Evolutionary conservation across 768 basidiomycete genomes (phyloP), one percentile per base, ranked within the genome.

Genomic region (Phanerodontia chrysosporium): DNA sequence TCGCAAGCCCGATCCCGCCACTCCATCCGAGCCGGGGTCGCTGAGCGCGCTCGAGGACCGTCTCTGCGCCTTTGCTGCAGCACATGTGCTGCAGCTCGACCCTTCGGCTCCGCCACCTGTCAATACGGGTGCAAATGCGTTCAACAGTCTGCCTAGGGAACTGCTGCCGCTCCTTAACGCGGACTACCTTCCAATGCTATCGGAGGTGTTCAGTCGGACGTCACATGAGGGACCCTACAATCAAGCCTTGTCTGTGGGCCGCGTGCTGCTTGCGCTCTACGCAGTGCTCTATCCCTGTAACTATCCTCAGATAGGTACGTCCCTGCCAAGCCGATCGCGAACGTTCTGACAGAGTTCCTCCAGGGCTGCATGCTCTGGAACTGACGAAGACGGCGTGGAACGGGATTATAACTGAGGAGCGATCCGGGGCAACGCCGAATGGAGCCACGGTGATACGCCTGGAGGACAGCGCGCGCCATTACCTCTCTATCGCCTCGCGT

Each of bases 351-450:
- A 22, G 18, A 58, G 32, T 13, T 42, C n/a, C 49, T 36, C 21
- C 57, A 93, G 90, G 90, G 14, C 76, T 90, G 74, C 91, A 93
- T 70, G 72, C 84, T 12, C 69, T 92, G 21, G 90, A 92, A 66
- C 72, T 90, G 67, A 80, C 89, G 1, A 92, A 92, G 75, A 86
- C 88, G 0, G 76, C 78, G 7, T 92, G 90, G 90, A 92, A 93
- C 67, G 79, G 75, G 14, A 69, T 76, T 24, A 66, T 85, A 21
- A 73, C 73, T 2, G 65, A 68, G 4, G 63, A 57, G 10, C 42
- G 54, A 30, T 42, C 52, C 25, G 48, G 4, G 14, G 35, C 51
- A 28, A 8, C 22, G 29, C 55, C 58, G 56, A 59, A 59, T 16
- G 12, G 61, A 21, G 49, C 27, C 2, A 51, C 54, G 24, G 36